Conservation (phyloP, 106 monocot genomes). For the Gastrodia elata region DNA sequence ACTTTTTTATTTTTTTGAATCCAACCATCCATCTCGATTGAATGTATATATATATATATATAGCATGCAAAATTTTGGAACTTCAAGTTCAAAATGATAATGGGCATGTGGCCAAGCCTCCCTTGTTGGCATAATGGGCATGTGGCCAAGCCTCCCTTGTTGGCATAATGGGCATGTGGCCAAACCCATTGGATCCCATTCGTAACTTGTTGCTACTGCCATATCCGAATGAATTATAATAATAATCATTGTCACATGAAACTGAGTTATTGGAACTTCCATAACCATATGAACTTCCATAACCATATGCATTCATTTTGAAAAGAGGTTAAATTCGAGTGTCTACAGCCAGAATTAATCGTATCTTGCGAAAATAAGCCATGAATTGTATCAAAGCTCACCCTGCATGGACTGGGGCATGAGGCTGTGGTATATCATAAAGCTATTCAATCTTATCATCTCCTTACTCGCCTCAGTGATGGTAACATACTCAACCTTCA, state of each 20-base stretch:
- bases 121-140: neutral
- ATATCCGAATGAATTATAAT: neutral
- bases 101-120: neutral
- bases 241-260: neutral
- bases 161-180: neutral
- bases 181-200: conserved; percentile 7
- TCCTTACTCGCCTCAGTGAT: too few relatives aligned
- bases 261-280: neutral
- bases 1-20: neutral
- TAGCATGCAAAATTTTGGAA: too few relatives aligned
- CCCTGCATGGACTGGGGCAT: conserved; percentile 50
- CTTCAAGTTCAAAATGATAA: neutral
- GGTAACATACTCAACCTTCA: too few relatives aligned
- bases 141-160: conserved; percentile 6
- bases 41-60: too few relatives aligned
- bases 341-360: neutral
- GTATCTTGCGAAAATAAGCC: neutral
- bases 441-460: too few relatives aligned
- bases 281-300: neutral
- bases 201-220: neutral
- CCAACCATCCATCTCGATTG: conserved; percentile 6
- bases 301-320: conserved; percentile 6
- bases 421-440: conserved; percentile 25
- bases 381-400: conserved; percentile 1
- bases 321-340: conserved; percentile 4